Evolutionary conservation across 164 flowering plant genomes (phyloP).

Genomic region (Paratinospora sagittata): DNA sequence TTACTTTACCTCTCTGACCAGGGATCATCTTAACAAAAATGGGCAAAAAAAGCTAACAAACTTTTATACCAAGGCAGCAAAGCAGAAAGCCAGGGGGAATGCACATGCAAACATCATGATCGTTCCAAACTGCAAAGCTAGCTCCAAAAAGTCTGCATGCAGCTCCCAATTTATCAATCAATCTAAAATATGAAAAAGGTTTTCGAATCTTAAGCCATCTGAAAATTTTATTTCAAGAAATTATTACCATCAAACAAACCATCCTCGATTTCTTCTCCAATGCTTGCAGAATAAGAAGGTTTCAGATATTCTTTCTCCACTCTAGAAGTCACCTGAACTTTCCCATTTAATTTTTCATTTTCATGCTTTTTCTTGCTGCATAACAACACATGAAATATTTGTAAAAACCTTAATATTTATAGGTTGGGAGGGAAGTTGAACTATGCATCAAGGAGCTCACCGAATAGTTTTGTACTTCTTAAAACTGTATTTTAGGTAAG

Average conservation of each 20-base stretch:
- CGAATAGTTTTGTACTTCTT: conserved; percentile 62
- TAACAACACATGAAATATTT: too few species aligned
- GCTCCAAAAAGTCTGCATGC: conserved; percentile 71
- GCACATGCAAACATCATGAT: conserved; percentile 99
- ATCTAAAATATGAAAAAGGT: background rate
- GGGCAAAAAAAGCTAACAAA: background rate
- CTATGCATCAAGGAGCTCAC: conserved; percentile 47
- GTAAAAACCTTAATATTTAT: too few species aligned
- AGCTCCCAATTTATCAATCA: conserved; percentile 4
- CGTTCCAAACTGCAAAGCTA: conserved; percentile 95
- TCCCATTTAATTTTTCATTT: conserved; percentile 37
- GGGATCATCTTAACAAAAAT: background rate
- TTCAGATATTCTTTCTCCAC: conserved; percentile 91
- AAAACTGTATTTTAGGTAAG: conserved; percentile 78
- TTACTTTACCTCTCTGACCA: background rate
- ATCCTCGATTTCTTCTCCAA: conserved; percentile 84
- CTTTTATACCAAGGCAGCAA: conserved; percentile 60
- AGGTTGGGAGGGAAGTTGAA: too few species aligned
- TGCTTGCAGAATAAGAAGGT: conserved; percentile 78
- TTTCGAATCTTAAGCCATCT: background rate
- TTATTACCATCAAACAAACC: conserved; percentile 92
- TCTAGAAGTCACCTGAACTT: conserved; percentile 50
- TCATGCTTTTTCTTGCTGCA: conserved; percentile 60
- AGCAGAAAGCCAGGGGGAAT: conserved; percentile 79
- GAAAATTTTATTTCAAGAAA: background rate